These are phyloP conservation scores for Grigorovia transvaalensis DNA, from an alignment of 805 yeast genomes.

Conservation along the genomic window DNA sequence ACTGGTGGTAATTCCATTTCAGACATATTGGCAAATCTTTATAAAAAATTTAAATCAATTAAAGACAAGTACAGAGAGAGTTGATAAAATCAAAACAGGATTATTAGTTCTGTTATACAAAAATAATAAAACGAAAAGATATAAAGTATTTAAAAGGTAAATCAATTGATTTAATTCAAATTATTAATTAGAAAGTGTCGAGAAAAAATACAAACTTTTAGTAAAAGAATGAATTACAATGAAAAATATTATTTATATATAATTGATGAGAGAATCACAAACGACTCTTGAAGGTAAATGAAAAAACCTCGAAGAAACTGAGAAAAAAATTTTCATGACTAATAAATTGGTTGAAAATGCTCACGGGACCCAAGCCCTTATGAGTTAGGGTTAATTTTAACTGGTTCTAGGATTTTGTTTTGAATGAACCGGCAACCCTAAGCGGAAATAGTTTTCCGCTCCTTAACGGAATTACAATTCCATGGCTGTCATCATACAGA, in stretches of 20 bases:
- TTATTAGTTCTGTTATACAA: neutral
- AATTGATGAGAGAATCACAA: neutral
- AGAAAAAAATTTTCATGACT: neutral
- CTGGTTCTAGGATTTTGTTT: too few relatives aligned
- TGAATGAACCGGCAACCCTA: neutral
- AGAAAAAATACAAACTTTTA: too few relatives aligned
- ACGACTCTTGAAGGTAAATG: neutral
- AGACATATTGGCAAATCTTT: slow-evolving; percentile 4
- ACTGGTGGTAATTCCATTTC: slow-evolving; percentile 20
- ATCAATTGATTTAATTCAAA: neutral
- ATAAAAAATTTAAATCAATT: too few relatives aligned
- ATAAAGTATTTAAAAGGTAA: too few relatives aligned
- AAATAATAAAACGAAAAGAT: too few relatives aligned
- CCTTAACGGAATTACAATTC: neutral
- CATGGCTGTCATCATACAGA: neutral
- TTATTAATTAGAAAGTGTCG: too few relatives aligned
- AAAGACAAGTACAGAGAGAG: too few relatives aligned
- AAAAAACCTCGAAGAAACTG: too few relatives aligned
- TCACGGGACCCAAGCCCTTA: neutral
- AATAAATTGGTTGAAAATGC: neutral
- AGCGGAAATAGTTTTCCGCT: neutral
- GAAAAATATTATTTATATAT: neutral
- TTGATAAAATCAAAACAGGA: too few relatives aligned
- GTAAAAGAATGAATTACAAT: neutral
- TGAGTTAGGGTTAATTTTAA: neutral